Percentiles rank a stretch among this genome's conserved stretches.
phyloP scores from a whole-genome alignment of 192 early-diverging fungal species.

The Gaertneriomyces semiglobifer region DNA sequence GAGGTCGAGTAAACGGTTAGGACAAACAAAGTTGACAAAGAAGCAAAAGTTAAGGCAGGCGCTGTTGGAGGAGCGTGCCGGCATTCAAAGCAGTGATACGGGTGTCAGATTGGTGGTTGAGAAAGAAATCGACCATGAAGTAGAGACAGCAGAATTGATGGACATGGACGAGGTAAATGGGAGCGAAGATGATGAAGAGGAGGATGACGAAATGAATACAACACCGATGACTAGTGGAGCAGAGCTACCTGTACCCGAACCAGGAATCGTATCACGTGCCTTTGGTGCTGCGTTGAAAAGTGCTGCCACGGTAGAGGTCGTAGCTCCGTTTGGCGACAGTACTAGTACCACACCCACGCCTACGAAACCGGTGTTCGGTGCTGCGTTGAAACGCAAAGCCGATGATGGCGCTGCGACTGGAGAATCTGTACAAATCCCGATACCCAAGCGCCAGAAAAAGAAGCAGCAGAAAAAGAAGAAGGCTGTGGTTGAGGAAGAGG shows the following conservation, averaged over 20 bases:
- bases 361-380: conserved; percentile 34
- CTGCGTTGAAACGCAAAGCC: conserved; percentile 40
- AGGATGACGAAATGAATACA: neutral
- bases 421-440: conserved; percentile 6
- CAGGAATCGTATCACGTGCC: conserved; percentile 6
- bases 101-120: conserved; percentile 17
- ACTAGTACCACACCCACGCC: conserved; percentile 18
- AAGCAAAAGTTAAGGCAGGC: conserved; percentile 44
- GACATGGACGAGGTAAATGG: conserved; percentile 1
- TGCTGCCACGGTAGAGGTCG: conserved; percentile 16
- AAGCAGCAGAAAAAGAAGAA: conserved; percentile 40
- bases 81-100: conserved; percentile 35
- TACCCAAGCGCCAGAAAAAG: conserved; percentile 35
- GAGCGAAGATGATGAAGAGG: conserved; percentile 8
- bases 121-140: neutral
- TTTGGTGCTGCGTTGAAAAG: conserved; percentile 28
- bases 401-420: conserved; percentile 27
- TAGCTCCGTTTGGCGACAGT: conserved; percentile 7
- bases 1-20: conserved; percentile 40
- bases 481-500: conserved; percentile 17
- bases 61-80: conserved; percentile 45
- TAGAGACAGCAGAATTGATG: neutral
- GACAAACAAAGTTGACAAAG: conserved; percentile 42
- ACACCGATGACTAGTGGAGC: neutral
- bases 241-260: neutral